Percentiles rank a stretch among this genome's conserved stretches.
phyloP scores from a whole-genome alignment of 345 rosid genomes.

The Eucalyptus coolabah region DNA sequence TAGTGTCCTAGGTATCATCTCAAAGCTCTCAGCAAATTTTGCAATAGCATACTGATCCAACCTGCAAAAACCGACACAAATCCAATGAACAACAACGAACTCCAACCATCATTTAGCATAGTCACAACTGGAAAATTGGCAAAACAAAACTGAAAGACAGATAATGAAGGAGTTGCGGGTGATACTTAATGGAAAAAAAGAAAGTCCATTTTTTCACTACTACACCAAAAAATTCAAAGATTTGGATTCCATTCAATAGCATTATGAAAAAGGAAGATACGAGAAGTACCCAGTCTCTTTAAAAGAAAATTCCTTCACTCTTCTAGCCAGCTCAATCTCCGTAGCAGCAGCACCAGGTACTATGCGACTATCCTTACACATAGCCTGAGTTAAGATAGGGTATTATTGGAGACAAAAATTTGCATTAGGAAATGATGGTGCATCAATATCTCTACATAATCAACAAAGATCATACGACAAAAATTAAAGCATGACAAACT shows the following conservation, averaged over 20 bases:
- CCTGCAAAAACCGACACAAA: constrained; percentile 25
- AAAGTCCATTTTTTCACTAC: not conserved
- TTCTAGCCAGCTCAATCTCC: constrained; percentile 91
- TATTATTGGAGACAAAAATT: not conserved
- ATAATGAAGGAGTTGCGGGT: not conserved
- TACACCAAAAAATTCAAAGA: not conserved
- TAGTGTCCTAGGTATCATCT: constrained; percentile 84
- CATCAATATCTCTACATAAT: not conserved
- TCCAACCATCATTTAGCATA: not conserved
- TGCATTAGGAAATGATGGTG: not conserved
- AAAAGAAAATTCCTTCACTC: constrained; percentile 83
- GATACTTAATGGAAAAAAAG: not conserved
- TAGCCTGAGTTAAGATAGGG: constrained; percentile 38
- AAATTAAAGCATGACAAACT: not conserved
- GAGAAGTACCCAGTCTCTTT: constrained; percentile 76
- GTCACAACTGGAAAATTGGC: not conserved
- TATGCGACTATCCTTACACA: constrained; percentile 94
- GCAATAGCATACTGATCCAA: constrained; percentile 93
- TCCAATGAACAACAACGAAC: not conserved
- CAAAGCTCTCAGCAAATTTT: constrained; percentile 95
- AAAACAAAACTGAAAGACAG: not conserved
- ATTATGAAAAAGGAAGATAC: not conserved
- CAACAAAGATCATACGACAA: not conserved
- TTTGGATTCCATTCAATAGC: not conserved
- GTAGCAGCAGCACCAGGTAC: constrained; percentile 97